Evolutionary conservation across 352 stramenopile species (phyloP).

Genomic region (Globisporangium yorkense): DNA sequence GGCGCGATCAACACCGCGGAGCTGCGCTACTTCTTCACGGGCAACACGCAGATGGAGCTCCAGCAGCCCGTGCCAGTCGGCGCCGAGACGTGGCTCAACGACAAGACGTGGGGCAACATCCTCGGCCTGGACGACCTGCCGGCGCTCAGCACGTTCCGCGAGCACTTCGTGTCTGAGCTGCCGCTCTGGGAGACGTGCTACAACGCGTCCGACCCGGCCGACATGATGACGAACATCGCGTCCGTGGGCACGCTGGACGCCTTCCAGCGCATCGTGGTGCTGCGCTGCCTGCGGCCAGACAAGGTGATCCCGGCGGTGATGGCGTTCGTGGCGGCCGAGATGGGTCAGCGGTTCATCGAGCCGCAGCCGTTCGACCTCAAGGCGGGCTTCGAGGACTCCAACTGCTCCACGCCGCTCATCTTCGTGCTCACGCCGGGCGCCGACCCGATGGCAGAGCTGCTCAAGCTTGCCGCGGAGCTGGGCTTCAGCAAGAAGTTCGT

Average conservation of each 20-base stretch:
- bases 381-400: conserved; percentile 90
- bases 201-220: conserved; percentile 83
- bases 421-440: conserved; percentile 94
- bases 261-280: conserved; percentile 88
- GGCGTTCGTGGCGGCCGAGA: conserved; percentile 86
- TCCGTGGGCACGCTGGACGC: conserved; percentile 57
- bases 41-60: conserved; percentile 89
- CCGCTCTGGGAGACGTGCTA: conserved; percentile 68
- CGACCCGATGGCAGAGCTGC: conserved; percentile 92
- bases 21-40: conserved; percentile 90
- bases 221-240: conserved; percentile 43
- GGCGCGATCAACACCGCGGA: conserved; percentile 71
- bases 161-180: conserved; percentile 47
- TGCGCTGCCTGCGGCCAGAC: conserved; percentile 91
- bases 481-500: conserved; percentile 92
- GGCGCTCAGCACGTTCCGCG: conserved; percentile 42
- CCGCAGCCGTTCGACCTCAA: conserved; percentile 91
- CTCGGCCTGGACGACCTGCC: conserved; percentile 65
- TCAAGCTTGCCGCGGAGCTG: conserved; percentile 89
- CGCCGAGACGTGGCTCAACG: conserved; percentile 67
- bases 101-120: conserved; percentile 89
- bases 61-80: conserved; percentile 60
- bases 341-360: conserved; percentile 92
- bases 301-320: conserved; percentile 90
- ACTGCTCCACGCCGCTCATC: conserved; percentile 92